Evolutionary conservation across 1,139 yeast genomes (phyloP).

Genomic region (Arxiozyma slooffiae): DNA sequence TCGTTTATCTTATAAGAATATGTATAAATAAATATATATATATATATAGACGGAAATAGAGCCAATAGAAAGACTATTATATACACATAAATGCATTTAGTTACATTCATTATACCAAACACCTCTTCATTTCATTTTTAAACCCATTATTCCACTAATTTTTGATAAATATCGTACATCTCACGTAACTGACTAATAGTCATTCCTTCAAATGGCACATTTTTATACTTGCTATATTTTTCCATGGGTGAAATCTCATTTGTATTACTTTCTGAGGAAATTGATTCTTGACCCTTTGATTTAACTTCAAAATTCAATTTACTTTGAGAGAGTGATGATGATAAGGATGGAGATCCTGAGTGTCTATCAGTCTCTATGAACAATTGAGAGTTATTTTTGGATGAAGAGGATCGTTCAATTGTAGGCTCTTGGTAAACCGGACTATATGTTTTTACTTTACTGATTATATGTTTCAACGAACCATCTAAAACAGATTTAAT

Average conservation of each 20-base stretch:
- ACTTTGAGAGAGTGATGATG: background rate
- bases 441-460: conserved; percentile 25
- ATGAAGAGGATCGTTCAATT: background rate
- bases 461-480: conserved; percentile 25
- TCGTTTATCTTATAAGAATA: background rate
- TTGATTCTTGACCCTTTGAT: background rate
- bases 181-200: conserved; percentile 22
- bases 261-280: background rate
- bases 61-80: background rate
- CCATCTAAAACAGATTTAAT: conserved; percentile 23
- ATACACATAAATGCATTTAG: background rate
- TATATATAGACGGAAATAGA: background rate
- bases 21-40: background rate
- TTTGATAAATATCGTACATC: conserved; percentile 27
- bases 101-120: background rate
- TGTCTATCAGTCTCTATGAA: conserved; percentile 1
- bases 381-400: background rate
- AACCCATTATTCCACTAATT: conserved; percentile 13
- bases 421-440: conserved; percentile 11
- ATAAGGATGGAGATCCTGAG: background rate
- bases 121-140: background rate
- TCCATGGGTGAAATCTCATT: background rate
- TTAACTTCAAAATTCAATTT: background rate
- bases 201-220: conserved; percentile 24
- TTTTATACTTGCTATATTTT: conserved; percentile 18